Conservation (phyloP, 768 basidiomycete species). For the Kwoniella botswanensis region DNA sequence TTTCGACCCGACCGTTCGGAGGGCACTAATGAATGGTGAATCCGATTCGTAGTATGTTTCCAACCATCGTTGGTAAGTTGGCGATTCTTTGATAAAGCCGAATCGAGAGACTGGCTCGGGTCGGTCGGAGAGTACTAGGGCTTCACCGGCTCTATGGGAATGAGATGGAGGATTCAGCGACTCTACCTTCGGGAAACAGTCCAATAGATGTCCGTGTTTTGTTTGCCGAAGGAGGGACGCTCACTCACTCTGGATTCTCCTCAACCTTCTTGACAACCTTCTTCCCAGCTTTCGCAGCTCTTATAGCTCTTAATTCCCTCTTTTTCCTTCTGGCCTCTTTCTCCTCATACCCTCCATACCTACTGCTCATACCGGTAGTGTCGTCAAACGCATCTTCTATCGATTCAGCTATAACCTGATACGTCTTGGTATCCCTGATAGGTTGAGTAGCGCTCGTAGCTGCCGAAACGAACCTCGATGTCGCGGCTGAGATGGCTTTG, state of each 20-base stretch:
- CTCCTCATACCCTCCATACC: slow-evolving; percentile 95
- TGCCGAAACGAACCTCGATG: slow-evolving; percentile 80
- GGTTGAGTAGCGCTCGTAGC: slow-evolving; percentile 91
- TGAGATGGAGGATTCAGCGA: neutral
- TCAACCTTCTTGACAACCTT: slow-evolving; percentile 64
- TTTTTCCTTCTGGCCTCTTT: slow-evolving; percentile 84
- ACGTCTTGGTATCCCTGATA: slow-evolving; percentile 93
- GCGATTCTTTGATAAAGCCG: slow-evolving; percentile 42
- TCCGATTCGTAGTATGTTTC: slow-evolving; percentile 88
- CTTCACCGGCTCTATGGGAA: slow-evolving; percentile 73
- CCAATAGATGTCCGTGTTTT: neutral
- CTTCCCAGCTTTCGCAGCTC: slow-evolving; percentile 76
- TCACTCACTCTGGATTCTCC: slow-evolving; percentile 79
- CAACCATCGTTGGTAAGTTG: slow-evolving; percentile 45
- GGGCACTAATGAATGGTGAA: slow-evolving; percentile 77
- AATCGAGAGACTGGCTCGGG: slow-evolving; percentile 42
- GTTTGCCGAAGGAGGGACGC: neutral
- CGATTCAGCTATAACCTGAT: slow-evolving; percentile 87
- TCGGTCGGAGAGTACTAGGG: slow-evolving; percentile 69
- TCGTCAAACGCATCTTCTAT: slow-evolving; percentile 92
- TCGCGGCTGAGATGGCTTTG: slow-evolving; percentile 83
- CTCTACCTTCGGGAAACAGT: neutral
- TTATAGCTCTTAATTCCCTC: slow-evolving; percentile 77
- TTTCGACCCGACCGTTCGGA: slow-evolving; percentile 81
- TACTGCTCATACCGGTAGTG: slow-evolving; percentile 65